Evolutionary conservation across 306 rosid species (phyloP).

Genomic region (Vachellia collinsii): DNA sequence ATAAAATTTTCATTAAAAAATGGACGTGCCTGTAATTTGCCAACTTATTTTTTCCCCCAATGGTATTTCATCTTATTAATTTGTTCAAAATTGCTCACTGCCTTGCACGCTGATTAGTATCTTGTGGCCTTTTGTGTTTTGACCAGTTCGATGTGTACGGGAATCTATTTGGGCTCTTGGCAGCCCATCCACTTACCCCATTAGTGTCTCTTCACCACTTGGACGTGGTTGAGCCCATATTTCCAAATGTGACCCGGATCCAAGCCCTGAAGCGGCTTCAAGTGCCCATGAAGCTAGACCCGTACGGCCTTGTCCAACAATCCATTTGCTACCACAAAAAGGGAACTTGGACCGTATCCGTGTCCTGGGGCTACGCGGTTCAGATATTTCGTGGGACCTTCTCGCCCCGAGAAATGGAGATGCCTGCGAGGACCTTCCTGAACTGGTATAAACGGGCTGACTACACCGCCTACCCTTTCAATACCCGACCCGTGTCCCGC

Average conservation of each 20-base stretch:
- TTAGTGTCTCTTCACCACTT: slow-evolving; percentile 77
- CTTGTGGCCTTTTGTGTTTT: background rate
- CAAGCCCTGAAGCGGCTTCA: slow-evolving; percentile 57
- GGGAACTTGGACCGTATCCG: slow-evolving; percentile 66
- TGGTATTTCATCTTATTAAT: too few species aligned
- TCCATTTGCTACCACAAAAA: slow-evolving; percentile 74
- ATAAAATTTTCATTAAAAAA: too few species aligned
- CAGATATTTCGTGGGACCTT: slow-evolving; percentile 69
- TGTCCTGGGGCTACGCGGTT: slow-evolving; percentile 77
- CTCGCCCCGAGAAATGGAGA: slow-evolving; percentile 63
- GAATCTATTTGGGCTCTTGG: slow-evolving; percentile 67
- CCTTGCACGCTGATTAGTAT: background rate
- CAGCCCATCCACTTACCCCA: slow-evolving; percentile 77
- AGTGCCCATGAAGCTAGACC: slow-evolving; percentile 55
- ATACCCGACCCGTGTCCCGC: slow-evolving; percentile 53
- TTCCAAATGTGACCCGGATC: slow-evolving; percentile 55
- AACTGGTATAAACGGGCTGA: slow-evolving; percentile 67
- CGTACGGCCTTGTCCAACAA: slow-evolving; percentile 66
- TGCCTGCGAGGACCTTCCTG: slow-evolving; percentile 66
- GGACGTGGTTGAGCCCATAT: slow-evolving; percentile 72
- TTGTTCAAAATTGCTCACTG: too few species aligned
- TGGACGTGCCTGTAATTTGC: too few species aligned
- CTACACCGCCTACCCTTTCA: slow-evolving; percentile 53
- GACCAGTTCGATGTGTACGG: slow-evolving; percentile 75
- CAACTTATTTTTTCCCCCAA: too few species aligned